Conservation (phyloP, 2,329 filamentous ascomycete species). For the Helotiales sp. region DNA sequence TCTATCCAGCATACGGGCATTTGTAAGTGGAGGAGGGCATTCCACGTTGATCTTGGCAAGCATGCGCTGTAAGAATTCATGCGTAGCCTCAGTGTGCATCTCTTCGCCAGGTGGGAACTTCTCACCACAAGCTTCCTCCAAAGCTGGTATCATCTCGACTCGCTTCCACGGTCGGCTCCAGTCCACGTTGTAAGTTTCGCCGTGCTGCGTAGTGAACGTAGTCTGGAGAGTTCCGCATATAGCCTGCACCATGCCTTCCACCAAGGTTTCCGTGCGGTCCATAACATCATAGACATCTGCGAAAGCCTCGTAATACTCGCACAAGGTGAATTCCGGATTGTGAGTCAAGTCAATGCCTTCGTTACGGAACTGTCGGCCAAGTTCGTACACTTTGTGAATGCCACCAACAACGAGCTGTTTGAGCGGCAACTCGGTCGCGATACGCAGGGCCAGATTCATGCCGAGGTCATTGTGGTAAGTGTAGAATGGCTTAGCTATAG, state of each 20-base stretch:
- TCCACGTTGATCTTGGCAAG: slow-evolving; percentile 90
- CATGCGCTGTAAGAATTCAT: slow-evolving; percentile 83
- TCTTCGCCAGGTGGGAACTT: slow-evolving; percentile 91
- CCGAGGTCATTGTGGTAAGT: slow-evolving; percentile 96
- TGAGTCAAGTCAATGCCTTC: slow-evolving; percentile 91
- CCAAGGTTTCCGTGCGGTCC: slow-evolving; percentile 89
- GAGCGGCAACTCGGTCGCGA: slow-evolving; percentile 93
- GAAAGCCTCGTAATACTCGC: slow-evolving; percentile 96
- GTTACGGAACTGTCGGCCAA: slow-evolving; percentile 95
- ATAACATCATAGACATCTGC: slow-evolving; percentile 91
- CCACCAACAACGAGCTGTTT: slow-evolving; percentile 96
- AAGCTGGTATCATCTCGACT: slow-evolving; percentile 92
- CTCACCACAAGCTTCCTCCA: slow-evolving; percentile 88
- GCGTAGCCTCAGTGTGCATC: slow-evolving; percentile 85
- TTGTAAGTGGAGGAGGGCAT: slow-evolving; percentile 88
- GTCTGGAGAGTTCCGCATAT: slow-evolving; percentile 86
- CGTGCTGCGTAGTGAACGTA: slow-evolving; percentile 82
- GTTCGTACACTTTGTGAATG: slow-evolving; percentile 91
- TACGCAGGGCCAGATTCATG: slow-evolving; percentile 92
- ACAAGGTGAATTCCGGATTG: slow-evolving; percentile 97
- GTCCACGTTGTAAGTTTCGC: slow-evolving; percentile 94
- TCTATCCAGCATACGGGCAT: slow-evolving; percentile 95
- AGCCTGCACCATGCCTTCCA: slow-evolving; percentile 86
- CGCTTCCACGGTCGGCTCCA: slow-evolving; percentile 94
- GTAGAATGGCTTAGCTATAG: slow-evolving; percentile 91